phyloP scores from a whole-genome alignment of 2,329 filamentous ascomycete species.

The Fusarium armeniacum region DNA sequence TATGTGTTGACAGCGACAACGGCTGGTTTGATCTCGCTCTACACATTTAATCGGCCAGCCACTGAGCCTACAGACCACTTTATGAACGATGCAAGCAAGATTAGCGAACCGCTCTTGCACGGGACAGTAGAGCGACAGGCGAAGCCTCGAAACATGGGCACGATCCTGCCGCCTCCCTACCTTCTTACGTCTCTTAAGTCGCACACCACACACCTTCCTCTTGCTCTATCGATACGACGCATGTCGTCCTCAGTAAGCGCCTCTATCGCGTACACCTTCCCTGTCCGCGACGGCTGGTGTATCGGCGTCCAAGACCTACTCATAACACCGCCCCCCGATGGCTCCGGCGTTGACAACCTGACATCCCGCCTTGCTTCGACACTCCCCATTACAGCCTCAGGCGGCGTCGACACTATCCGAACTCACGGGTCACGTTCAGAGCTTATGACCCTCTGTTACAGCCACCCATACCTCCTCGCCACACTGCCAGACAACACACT shows the following conservation, averaged over 20 bases:
- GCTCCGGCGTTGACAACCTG: slow-evolving; percentile 52
- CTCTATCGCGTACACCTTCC: slow-evolving; percentile 88
- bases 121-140: not conserved
- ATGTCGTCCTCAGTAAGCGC: slow-evolving; percentile 76
- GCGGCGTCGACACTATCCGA: slow-evolving; percentile 18
- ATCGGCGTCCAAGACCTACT: slow-evolving; percentile 92
- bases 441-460: slow-evolving; percentile 75
- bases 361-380: slow-evolving; percentile 57
- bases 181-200: slow-evolving; percentile 85
- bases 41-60: slow-evolving; percentile 67
- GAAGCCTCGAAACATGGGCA: slow-evolving; percentile 1
- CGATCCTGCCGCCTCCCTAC: slow-evolving; percentile 48
- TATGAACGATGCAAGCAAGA: slow-evolving; percentile 12
- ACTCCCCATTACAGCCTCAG: slow-evolving; percentile 50
- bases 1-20: slow-evolving; percentile 85
- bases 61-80: slow-evolving; percentile 21
- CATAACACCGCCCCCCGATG: slow-evolving; percentile 58
- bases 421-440: slow-evolving; percentile 39
- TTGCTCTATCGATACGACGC: slow-evolving; percentile 85
- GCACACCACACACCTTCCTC: slow-evolving; percentile 80
- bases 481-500: slow-evolving; percentile 91
- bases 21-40: slow-evolving; percentile 80
- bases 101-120: not conserved
- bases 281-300: slow-evolving; percentile 85
- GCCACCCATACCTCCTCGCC: slow-evolving; percentile 86